A percentile compares a stretch with the other conserved stretches of the same genome.
Evolutionary conservation across 345 rosid species (phyloP).

Genomic region (Syzygium aromaticum): DNA sequence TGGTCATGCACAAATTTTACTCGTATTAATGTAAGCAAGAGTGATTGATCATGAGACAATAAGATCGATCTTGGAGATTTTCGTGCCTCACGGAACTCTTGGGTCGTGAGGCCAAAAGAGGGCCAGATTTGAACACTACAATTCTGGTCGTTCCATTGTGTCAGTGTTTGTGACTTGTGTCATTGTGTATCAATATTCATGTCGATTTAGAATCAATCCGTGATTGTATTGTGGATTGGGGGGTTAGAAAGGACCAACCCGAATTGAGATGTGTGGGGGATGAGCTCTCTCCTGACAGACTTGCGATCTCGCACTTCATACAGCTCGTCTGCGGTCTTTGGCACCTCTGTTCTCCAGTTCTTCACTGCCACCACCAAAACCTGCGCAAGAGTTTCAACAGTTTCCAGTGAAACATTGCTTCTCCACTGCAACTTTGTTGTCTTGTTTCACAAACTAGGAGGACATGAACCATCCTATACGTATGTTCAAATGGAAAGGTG

Average conservation of each 20-base stretch:
- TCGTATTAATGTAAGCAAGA: background rate
- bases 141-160: fast-evolving
- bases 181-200: background rate
- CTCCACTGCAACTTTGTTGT: background rate
- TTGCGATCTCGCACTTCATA: conserved; percentile 5
- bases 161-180: background rate
- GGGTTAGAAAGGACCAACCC: background rate
- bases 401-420: background rate
- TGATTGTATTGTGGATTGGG: background rate
- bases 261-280: conserved; percentile 14
- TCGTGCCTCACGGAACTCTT: background rate
- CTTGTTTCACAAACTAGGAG: background rate
- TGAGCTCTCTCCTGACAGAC: conserved; percentile 8
- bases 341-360: conserved; percentile 13
- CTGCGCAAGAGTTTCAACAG: background rate
- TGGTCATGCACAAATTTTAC: background rate
- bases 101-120: no score
- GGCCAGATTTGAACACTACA: background rate
- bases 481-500: background rate
- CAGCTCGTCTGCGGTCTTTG: conserved; percentile 1
- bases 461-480: background rate
- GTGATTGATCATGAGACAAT: background rate
- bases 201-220: background rate
- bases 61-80: background rate
- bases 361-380: conserved; percentile 13